Conservation (phyloP, 2,329 filamentous ascomycete species). For the Juglanconis oblonga region DNA sequence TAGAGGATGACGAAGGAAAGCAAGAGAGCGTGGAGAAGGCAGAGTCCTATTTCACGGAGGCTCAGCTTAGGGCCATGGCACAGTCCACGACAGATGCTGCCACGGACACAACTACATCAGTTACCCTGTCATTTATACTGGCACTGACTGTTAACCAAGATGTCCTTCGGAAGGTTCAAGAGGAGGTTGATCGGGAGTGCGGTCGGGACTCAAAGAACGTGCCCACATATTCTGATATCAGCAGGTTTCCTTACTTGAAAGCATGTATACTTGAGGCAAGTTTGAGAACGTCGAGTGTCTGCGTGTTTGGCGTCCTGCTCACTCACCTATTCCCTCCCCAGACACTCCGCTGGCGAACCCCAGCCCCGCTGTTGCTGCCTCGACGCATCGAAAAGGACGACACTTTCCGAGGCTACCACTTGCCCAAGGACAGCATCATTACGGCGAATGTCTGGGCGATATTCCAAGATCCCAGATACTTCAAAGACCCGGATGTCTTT, state of each 20-base stretch:
- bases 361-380: neutral
- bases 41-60: neutral
- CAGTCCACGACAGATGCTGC: neutral
- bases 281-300: neutral
- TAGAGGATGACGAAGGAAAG: neutral
- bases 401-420: neutral
- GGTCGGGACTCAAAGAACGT: neutral
- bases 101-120: constrained; percentile 1
- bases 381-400: constrained; percentile 6
- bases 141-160: neutral
- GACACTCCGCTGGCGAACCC: constrained; percentile 3
- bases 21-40: neutral
- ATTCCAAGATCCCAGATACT: constrained; percentile 21
- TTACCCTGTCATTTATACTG: constrained; percentile 4
- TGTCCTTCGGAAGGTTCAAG: neutral
- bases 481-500: constrained; percentile 26
- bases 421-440: neutral
- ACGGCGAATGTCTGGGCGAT: constrained; percentile 3
- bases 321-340: neutral
- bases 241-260: neutral
- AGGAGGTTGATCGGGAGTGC: neutral
- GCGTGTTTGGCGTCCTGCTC: neutral
- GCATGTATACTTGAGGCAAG: constrained; percentile 7
- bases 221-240: neutral
- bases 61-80: neutral